Percentiles rank a stretch among this genome's conserved stretches.
Conservation (phyloP, 1,284 basidiomycete genomes). For the Cystobasidium slooffiae region DNA sequence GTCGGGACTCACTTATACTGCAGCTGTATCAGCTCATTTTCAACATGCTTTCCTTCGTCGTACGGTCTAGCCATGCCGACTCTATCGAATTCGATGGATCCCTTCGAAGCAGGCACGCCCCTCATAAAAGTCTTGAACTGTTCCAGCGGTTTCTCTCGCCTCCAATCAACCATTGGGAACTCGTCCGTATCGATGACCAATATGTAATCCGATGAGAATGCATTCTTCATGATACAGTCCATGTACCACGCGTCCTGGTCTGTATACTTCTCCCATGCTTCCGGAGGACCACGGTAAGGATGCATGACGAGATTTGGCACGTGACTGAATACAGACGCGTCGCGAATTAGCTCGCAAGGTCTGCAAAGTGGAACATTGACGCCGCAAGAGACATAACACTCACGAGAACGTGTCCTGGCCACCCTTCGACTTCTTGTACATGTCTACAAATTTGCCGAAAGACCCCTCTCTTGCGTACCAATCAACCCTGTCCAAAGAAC, state of each 20-base stretch:
- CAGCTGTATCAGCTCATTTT: conserved; percentile 23
- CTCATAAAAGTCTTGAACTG: conserved; percentile 36
- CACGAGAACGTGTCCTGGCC: conserved; percentile 34
- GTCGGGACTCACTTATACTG: conserved; percentile 22
- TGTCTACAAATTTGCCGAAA: conserved; percentile 27
- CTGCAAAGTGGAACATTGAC: not conserved
- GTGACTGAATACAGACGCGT: conserved; percentile 12
- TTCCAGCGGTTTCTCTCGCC: conserved; percentile 22
- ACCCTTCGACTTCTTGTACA: conserved; percentile 20
- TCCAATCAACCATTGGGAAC: conserved; percentile 32
- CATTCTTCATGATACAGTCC: conserved; percentile 40
- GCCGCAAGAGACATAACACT: not conserved
- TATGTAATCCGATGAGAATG: conserved; percentile 29
- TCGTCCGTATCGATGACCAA: conserved; percentile 36
- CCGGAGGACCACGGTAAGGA: conserved; percentile 17
- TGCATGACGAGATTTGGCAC: conserved; percentile 34
- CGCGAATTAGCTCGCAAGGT: not conserved
- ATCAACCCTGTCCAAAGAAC: not conserved
- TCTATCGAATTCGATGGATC: conserved; percentile 30
- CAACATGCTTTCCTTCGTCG: conserved; percentile 1
- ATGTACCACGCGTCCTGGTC: conserved; percentile 39
- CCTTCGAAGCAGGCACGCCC: conserved; percentile 26
- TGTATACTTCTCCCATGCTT: conserved; percentile 26
- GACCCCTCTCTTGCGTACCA: conserved; percentile 29
- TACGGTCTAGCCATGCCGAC: conserved; percentile 23